phyloP scores from a whole-genome alignment of 1,284 basidiomycete species.

The Earliella scabrosa region DNA sequence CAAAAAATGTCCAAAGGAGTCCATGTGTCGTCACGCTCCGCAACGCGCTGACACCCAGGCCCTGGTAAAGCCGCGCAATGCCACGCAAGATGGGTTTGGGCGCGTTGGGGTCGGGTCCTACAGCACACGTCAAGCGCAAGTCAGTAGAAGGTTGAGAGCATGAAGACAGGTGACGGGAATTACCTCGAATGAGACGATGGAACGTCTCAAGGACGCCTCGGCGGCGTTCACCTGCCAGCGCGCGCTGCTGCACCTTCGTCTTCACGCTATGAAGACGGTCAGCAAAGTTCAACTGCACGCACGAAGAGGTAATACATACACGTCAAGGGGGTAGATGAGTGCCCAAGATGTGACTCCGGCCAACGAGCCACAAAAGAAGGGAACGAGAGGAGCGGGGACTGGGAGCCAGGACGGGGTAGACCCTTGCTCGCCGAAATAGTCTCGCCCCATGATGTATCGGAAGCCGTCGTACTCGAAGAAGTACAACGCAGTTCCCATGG shows the following conservation, averaged over 20 bases:
- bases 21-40: conserved; percentile 86
- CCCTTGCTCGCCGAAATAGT: conserved; percentile 74
- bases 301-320: conserved; percentile 56
- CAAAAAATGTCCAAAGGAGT: conserved; percentile 83
- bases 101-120: conserved; percentile 75
- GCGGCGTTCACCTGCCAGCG: conserved; percentile 75
- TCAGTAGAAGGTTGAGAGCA: background rate
- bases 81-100: conserved; percentile 75
- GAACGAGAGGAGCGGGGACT: conserved; percentile 75
- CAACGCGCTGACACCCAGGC: conserved; percentile 83
- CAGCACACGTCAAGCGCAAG: background rate
- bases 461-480: conserved; percentile 89
- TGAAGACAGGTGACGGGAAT: conserved; percentile 13
- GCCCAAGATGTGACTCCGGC: conserved; percentile 86
- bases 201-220: conserved; percentile 77
- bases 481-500: conserved; percentile 82
- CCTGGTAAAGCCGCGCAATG: conserved; percentile 79
- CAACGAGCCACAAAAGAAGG: conserved; percentile 84
- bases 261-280: conserved; percentile 67
- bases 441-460: conserved; percentile 74
- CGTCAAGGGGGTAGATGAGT: conserved; percentile 83
- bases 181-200: conserved; percentile 76
- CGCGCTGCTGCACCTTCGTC: conserved; percentile 90
- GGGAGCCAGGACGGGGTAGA: conserved; percentile 78
- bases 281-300: background rate